Conservation (phyloP, 1,139 yeast genomes). For the Nakaseomyces nivariensis region DNA sequence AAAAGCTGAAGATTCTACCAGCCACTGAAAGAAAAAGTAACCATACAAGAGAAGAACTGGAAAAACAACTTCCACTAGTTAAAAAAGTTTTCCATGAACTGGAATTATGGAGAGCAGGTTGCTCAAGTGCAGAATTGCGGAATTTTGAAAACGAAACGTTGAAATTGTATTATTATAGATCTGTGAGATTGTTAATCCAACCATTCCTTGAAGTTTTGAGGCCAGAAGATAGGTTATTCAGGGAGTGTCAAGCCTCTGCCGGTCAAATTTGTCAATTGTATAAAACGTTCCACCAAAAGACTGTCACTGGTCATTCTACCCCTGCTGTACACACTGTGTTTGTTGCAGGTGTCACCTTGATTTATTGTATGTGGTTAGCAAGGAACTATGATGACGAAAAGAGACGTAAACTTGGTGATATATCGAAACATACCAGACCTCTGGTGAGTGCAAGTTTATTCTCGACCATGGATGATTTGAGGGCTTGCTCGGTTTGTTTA, state of each 20-base stretch:
- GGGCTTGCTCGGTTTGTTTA: slow-evolving; percentile 49
- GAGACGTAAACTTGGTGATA: slow-evolving; percentile 39
- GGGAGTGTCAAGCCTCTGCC: slow-evolving; percentile 55
- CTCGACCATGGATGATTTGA: slow-evolving; percentile 44
- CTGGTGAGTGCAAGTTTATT: slow-evolving; percentile 41
- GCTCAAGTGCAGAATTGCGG: slow-evolving; percentile 28
- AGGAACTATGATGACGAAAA: slow-evolving; percentile 45
- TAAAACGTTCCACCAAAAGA: slow-evolving; percentile 47
- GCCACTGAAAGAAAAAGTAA: slow-evolving; percentile 11
- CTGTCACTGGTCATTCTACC: slow-evolving; percentile 48
- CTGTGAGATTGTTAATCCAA: slow-evolving; percentile 46
- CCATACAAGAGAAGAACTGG: slow-evolving; percentile 12
- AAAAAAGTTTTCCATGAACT: slow-evolving; percentile 38
- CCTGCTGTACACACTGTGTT: slow-evolving; percentile 53
- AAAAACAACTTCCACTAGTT: slow-evolving; percentile 36
- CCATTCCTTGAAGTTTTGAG: slow-evolving; percentile 48
- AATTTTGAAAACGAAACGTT: slow-evolving; percentile 44
- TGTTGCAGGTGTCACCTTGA: slow-evolving; percentile 52
- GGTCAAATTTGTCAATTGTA: slow-evolving; percentile 52
- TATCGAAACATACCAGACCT: slow-evolving; percentile 45
- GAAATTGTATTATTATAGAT: slow-evolving; percentile 44
- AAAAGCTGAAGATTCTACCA: slow-evolving; percentile 36
- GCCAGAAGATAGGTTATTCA: slow-evolving; percentile 46
- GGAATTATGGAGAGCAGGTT: slow-evolving; percentile 43
- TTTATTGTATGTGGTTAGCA: slow-evolving; percentile 52